These are phyloP conservation scores for Alternaria triticimaculans DNA, from an alignment of 2,329 filamentous ascomycete species.

Conservation along the genomic window DNA sequence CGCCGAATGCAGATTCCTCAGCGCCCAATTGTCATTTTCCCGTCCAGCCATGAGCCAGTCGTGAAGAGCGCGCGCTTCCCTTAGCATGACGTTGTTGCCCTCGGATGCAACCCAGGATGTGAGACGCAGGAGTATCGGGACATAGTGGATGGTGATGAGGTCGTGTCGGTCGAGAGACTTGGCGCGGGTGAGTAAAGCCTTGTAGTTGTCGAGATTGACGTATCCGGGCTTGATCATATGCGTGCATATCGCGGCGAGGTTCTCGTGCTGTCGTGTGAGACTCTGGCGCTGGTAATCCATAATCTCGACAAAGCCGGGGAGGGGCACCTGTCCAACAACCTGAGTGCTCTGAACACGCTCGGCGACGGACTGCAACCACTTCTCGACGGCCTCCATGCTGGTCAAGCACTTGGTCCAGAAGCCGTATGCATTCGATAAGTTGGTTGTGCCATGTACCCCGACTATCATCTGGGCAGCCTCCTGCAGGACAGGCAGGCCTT, in stretches of 20 bases:
- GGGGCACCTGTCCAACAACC: conserved; percentile 71
- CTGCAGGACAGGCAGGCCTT: conserved; percentile 30
- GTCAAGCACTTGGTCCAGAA: conserved; percentile 78
- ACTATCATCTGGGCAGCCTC: conserved; percentile 51
- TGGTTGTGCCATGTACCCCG: conserved; percentile 62
- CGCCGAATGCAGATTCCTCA: conserved; percentile 79
- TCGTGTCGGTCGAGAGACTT: conserved; percentile 80
- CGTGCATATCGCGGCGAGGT: conserved; percentile 79
- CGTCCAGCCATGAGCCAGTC: conserved; percentile 68
- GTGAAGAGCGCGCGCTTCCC: conserved; percentile 74
- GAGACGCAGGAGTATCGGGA: conserved; percentile 79
- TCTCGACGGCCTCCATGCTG: conserved; percentile 77
- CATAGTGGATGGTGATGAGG: conserved; percentile 75
- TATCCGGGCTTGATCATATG: conserved; percentile 79
- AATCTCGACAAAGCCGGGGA: conserved; percentile 74
- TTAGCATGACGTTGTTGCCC: conserved; percentile 67
- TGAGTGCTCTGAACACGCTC: conserved; percentile 79
- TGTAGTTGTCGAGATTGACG: conserved; percentile 74
- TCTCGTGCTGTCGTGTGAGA: conserved; percentile 87
- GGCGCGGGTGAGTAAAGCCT: conserved; percentile 70
- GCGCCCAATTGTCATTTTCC: conserved; percentile 73
- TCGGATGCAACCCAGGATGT: conserved; percentile 81
- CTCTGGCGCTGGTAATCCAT: conserved; percentile 82
- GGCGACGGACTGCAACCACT: conserved; percentile 75
- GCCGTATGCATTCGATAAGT: conserved; percentile 62